These are phyloP conservation scores for Cocos nucifera DNA, from an alignment of 176 grass and related monocot species.

Conservation along the genomic window DNA sequence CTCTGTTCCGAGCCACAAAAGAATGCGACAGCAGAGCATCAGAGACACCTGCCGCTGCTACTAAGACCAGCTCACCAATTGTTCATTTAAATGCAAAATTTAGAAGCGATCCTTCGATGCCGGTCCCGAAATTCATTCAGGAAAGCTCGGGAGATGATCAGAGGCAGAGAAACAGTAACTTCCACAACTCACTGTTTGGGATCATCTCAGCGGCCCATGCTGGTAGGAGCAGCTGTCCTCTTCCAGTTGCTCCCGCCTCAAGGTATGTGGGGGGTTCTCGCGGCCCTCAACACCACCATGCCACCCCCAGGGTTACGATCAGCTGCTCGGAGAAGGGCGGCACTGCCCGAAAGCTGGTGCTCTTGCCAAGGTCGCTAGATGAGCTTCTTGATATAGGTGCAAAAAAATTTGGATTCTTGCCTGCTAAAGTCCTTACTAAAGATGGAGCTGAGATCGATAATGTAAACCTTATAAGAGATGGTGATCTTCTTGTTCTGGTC, in stretches of 20 bases:
- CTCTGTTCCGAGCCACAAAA: slow-evolving; percentile 35
- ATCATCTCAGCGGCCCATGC: slow-evolving; percentile 44
- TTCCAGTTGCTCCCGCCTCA: slow-evolving; percentile 3
- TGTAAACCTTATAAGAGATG: slow-evolving; percentile 70
- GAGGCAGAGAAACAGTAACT: slow-evolving; percentile 30
- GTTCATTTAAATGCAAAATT: slow-evolving; percentile 34
- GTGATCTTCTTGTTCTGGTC: slow-evolving; percentile 65
- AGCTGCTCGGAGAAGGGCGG: slow-evolving; percentile 51
- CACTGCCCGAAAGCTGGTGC: slow-evolving; percentile 40
- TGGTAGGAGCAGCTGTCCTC: slow-evolving; percentile 5
- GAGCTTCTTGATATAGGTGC: slow-evolving; percentile 60
- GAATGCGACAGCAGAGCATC: neutral
- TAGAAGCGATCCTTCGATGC: slow-evolving; percentile 50
- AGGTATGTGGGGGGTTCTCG: slow-evolving; percentile 7
- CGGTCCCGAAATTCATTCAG: slow-evolving; percentile 5
- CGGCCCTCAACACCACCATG: neutral
- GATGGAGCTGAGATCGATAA: slow-evolving; percentile 81
- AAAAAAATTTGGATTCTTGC: slow-evolving; percentile 41
- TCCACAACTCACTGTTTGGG: slow-evolving; percentile 91
- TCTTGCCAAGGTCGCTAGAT: slow-evolving; percentile 50
- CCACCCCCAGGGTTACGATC: slow-evolving; percentile 45
- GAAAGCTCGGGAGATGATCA: slow-evolving; percentile 9
- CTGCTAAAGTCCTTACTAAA: slow-evolving; percentile 43
- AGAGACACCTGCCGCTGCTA: too few species aligned
- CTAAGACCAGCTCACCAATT: neutral